phyloP scores from a whole-genome alignment of 2,329 filamentous ascomycete species.

The Microdochium trichocladiopsis region DNA sequence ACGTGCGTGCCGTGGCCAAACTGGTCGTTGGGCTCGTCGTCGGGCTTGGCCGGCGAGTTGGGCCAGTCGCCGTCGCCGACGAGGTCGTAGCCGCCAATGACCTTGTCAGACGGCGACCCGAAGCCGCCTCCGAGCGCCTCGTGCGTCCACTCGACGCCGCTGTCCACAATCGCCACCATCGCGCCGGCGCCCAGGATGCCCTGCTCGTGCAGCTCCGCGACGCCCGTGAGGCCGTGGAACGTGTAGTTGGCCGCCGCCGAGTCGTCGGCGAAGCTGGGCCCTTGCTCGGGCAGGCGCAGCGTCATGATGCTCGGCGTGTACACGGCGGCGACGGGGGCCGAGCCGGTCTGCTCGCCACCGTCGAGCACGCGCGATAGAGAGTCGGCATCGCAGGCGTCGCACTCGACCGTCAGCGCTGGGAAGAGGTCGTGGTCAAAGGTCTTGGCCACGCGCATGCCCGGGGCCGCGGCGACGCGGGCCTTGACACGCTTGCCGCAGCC shows the following conservation, averaged over 20 bases:
- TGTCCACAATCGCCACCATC: conserved; percentile 13
- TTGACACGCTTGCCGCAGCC: conserved; percentile 5
- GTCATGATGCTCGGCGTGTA: conserved; percentile 11
- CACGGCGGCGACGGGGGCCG: conserved; percentile 9
- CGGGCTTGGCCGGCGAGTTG: conserved; percentile 8
- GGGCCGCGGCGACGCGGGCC: conserved; percentile 6
- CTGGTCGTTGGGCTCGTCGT: conserved; percentile 12
- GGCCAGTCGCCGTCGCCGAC: conserved; percentile 13
- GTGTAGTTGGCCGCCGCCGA: conserved; percentile 12
- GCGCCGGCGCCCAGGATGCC: conserved; percentile 16
- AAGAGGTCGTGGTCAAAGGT: conserved; percentile 15
- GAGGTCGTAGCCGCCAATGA: conserved; percentile 15
- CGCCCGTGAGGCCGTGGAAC: conserved; percentile 12
- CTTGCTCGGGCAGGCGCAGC: conserved; percentile 7
- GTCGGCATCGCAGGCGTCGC: conserved; percentile 9
- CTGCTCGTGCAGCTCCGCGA: conserved; percentile 11
- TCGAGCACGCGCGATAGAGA: conserved; percentile 6
- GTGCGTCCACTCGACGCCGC: conserved; percentile 14
- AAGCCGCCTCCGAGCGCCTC: conserved; percentile 16
- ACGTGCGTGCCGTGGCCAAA: conserved; percentile 12
- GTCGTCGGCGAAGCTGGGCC: conserved; percentile 11
- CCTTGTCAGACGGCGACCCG: conserved; percentile 10
- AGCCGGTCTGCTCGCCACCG: conserved; percentile 6
- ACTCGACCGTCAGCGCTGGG: conserved; percentile 13
- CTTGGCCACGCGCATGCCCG: conserved; percentile 12